phyloP scores from a whole-genome alignment of 805 yeast species.

The Ogataea glucozyma region DNA sequence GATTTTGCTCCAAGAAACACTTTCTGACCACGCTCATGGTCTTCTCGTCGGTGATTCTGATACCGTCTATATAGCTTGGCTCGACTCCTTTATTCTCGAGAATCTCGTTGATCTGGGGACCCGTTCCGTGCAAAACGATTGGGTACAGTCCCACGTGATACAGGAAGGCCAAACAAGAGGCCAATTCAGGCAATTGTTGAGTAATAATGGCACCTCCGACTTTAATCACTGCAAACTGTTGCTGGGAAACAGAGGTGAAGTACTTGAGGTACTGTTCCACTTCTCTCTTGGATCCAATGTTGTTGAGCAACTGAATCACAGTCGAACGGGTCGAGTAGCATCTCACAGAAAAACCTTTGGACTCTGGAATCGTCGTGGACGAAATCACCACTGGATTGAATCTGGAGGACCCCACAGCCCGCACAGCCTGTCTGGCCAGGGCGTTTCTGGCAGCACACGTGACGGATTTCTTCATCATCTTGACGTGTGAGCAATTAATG shows the following conservation, averaged over 20 bases:
- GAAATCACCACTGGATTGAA: slow-evolving; percentile 22
- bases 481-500: not conserved
- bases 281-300: slow-evolving; percentile 95
- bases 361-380: slow-evolving; percentile 12
- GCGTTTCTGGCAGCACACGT: slow-evolving; percentile 21
- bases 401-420: slow-evolving; percentile 16
- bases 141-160: slow-evolving; percentile 98
- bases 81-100: slow-evolving; percentile 92
- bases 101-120: slow-evolving; percentile 96
- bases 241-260: slow-evolving; percentile 93
- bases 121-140: slow-evolving; percentile 96
- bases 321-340: slow-evolving; percentile 82
- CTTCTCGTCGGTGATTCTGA: slow-evolving; percentile 89
- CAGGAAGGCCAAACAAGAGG: slow-evolving; percentile 91
- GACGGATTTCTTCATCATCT: slow-evolving; percentile 15
- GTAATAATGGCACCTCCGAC: slow-evolving; percentile 99
- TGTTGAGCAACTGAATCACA: slow-evolving; percentile 90
- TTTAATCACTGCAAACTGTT: slow-evolving; percentile 96
- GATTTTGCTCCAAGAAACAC: slow-evolving; percentile 93
- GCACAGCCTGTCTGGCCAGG: slow-evolving; percentile 27
- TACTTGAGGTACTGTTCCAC: slow-evolving; percentile 97
- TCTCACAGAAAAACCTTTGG: slow-evolving; percentile 19
- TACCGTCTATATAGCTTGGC: slow-evolving; percentile 95
- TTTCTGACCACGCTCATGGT: slow-evolving; percentile 96
- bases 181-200: slow-evolving; percentile 88